Base-by-base conservation (phyloP, 225 moss, liverwort and hornwort genomes). In the Takakia lepidozioides region DNA sequence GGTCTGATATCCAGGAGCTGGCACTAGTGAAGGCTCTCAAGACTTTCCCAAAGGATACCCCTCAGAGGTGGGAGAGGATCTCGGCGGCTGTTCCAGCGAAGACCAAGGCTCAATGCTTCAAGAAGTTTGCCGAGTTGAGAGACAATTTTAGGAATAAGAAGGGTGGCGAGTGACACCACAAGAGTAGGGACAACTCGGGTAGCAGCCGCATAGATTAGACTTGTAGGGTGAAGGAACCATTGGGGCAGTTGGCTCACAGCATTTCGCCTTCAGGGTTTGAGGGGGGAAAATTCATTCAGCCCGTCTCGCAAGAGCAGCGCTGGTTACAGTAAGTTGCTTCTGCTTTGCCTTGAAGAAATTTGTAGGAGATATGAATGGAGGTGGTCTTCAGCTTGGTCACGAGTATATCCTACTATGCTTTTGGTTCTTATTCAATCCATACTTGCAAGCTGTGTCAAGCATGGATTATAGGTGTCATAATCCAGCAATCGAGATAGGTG, bases 11-110 rank as follows among this genome's bases (percentile, higher is more conserved):
- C 43, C 89, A 95, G 75, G 86, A 82, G 64, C 64, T 86, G 24
- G 86, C 93, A 19, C 61, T 90, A 26, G 89, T 87, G 23, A 86
- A 89, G 62, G 86, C 93, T 9, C 70, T 84, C 44, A 95, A 87
- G 69, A 79, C 80, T n/a, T 95, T 95, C 18, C 82, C 86, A 0
- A 93, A 89, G 60, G 86, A 89, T 21, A 73, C 72, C 2, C 41
- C 59, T 3, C 86, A 69, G 13, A 82, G 93, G 69, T 95, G 93
- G 89, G 93, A 95, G 50, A 84, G 84, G 52, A 95, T 95, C 57
- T 74, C 89, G 1, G 61, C 84, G 3, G 89, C 89, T 26, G 93
- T 95, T 10, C 89, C 86, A 32, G 77, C 82, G 27, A 95, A 87
- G 69, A 76, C 57, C 39, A 95, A 87, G 70, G 41, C 69, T 2